Evolutionary conservation across 2,329 filamentous ascomycete genomes (phyloP), one percentile per base, ranked within the genome.

Genomic region (Delphinella strobiligena): DNA sequence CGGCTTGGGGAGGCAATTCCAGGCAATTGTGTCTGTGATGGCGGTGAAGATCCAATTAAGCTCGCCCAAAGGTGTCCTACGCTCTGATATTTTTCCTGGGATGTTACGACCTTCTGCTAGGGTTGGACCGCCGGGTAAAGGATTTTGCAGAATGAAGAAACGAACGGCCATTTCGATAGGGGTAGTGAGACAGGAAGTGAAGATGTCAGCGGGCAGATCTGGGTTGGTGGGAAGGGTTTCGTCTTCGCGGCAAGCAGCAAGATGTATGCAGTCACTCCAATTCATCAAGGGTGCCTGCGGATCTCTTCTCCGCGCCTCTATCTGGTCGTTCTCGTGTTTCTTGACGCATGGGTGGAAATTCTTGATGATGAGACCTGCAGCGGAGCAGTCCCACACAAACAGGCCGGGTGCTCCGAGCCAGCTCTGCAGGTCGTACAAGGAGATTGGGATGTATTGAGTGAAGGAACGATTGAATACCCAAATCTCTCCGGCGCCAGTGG

Each of bases 401-500:
- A 98, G 79, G 44, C 88, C 94, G 0, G 91, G 91, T 0, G 88
- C 89, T 46, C 89, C 87, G 5, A 98, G 75, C 91, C 91, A 98
- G 43, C 84, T 81, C 61, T 96, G 89, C 33, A 98, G 66, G 56
- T 98, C 91, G 54, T 93, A 95, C 7, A 98, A 67, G 1, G 89
- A 94, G 32, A 98, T 84, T 0, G 91, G 91, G 31, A 98, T 98
- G 57, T 98, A 98, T 61, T 98, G 91, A 0, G 91, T 98, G 58
- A 95, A 98, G 50, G 86, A 96, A 51, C 91, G 89, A 62, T 98
- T 98, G 61, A 98, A 98, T 4, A 96, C 93, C 91, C 91, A 98
- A 15, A 98, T 93, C 60, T 98, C 91, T 11, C 91, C 91, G 4
- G 89, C 95, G 3, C 83, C 78, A 1, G 91, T 98, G 3, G 91